Base-by-base conservation (phyloP, 352 stramenopile genomes). In the Pythium monospermum region DNA sequence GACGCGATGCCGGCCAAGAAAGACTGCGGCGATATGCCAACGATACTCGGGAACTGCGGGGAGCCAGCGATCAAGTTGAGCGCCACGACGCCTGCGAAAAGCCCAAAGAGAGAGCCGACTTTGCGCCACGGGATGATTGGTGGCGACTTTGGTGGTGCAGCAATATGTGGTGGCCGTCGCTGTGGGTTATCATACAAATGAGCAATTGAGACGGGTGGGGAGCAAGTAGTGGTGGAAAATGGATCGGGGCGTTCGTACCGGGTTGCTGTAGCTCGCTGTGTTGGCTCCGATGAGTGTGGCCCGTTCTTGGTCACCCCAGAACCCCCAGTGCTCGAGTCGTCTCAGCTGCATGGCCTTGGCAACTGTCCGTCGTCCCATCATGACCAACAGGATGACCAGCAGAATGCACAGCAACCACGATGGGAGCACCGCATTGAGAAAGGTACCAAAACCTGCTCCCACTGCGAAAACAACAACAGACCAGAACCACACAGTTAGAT, bases 11-110 rank as follows among this genome's bases (percentile, higher is more conserved):
- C 88, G 46, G 88, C 97, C 4, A 76, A 42, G 18, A 61, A 67
- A 3, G 84, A 94, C 21, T 77, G 80, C 47, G 89, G 96, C 27
- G 74, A 48, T 37, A 98, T 85, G 6, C 92, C 91, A 18, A 98
- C 42, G 13, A 94, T 93, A 50, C 76, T 95, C 10, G 80, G 64
- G 40, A 97, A 95, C 18, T 74, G 73, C 22, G 76, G 73, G 39
- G 87, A 91, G n/a, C 92, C 94, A 45, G 95, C 91, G n/a, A 97
- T 81, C 16, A 98, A 47, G 60, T 97, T 98, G 31, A 98, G 84
- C 1, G 73, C 41, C 1, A 98, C 62, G n/a, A 98, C 78, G 36
- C 96, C 71, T 13, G 85, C 54, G 56, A 98, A 98, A 37, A 98
- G 67, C 1, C 63, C 65, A 15, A 85, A 75, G 11, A 98, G 70